Conservation (phyloP, 2,329 filamentous ascomycete genomes). For the Pestalotiopsis sp. region DNA sequence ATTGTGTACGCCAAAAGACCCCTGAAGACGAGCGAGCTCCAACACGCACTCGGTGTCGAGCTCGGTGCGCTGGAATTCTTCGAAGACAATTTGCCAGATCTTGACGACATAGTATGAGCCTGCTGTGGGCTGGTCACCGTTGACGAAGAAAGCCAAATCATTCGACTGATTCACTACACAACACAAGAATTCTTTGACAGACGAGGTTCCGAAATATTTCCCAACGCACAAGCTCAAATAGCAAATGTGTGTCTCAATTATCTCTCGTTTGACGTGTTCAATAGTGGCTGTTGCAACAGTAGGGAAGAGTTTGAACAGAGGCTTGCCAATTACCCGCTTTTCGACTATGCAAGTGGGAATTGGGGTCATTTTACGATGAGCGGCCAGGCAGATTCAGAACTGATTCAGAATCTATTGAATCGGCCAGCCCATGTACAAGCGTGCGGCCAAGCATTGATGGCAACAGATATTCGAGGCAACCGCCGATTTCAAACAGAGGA, state of each 20-base stretch:
- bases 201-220: no score
- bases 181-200: slow-evolving; percentile 45
- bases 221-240: slow-evolving; percentile 28
- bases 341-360: slow-evolving; percentile 13
- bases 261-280: slow-evolving; percentile 30
- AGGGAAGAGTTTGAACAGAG: slow-evolving; percentile 4
- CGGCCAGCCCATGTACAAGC: slow-evolving; percentile 3
- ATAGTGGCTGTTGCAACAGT: neutral
- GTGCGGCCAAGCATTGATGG: neutral
- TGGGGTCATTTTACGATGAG: slow-evolving; percentile 15
- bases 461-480: no score
- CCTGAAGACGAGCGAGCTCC: slow-evolving; percentile 35
- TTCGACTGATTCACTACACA: slow-evolving; percentile 46
- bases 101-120: neutral
- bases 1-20: slow-evolving; percentile 36
- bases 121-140: slow-evolving; percentile 36
- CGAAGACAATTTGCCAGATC: slow-evolving; percentile 28
- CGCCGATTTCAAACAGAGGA: no score
- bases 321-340: slow-evolving; percentile 9
- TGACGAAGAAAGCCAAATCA: slow-evolving; percentile 35
- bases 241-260: slow-evolving; percentile 34
- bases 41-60: slow-evolving; percentile 42
- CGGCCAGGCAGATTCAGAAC: neutral
- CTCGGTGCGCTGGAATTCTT: slow-evolving; percentile 26
- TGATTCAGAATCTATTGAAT: neutral